Conservation (phyloP, 106 monocot genomes). For the Cymbidium sinense region DNA sequence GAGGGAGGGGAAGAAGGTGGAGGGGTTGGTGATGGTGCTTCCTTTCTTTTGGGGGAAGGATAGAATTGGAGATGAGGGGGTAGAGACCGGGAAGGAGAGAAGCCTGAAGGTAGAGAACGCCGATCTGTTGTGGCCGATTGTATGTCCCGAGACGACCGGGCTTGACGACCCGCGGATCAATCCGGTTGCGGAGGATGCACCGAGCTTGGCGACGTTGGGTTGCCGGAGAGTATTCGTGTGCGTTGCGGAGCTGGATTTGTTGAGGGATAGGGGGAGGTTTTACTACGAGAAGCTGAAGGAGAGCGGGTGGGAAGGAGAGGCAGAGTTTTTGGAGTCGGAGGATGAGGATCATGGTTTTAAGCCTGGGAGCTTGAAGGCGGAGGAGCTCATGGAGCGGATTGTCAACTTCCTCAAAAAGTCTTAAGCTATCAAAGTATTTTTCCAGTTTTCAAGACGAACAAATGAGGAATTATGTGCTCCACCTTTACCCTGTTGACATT, state of each 20-base stretch:
- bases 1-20: not conserved
- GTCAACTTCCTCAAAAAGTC: not conserved
- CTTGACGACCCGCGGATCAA: constrained; percentile 8
- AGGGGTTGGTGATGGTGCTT: constrained; percentile 17
- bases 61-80: not conserved
- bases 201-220: not conserved
- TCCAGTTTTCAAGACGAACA: no score
- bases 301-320: constrained; percentile 14
- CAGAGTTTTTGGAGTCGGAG: not conserved
- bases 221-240: constrained; percentile 5
- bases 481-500: no score
- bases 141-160: constrained; percentile 8
- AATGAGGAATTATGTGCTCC: no score
- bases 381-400: not conserved
- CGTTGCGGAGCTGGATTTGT: constrained; percentile 15
- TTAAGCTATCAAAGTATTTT: no score
- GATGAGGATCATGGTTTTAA: constrained; percentile 11
- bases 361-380: not conserved
- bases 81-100: not conserved
- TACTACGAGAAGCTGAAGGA: constrained; percentile 15
- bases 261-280: constrained; percentile 15
- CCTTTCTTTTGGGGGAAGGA: constrained; percentile 16
- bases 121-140: not conserved
- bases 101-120: not conserved
- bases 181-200: constrained; percentile 9